Percentiles rank a stretch among this genome's conserved stretches.
These are phyloP conservation scores for Crithidia acanthocephali DNA, from an alignment of 208 protist species.

Conservation along the genomic window DNA sequence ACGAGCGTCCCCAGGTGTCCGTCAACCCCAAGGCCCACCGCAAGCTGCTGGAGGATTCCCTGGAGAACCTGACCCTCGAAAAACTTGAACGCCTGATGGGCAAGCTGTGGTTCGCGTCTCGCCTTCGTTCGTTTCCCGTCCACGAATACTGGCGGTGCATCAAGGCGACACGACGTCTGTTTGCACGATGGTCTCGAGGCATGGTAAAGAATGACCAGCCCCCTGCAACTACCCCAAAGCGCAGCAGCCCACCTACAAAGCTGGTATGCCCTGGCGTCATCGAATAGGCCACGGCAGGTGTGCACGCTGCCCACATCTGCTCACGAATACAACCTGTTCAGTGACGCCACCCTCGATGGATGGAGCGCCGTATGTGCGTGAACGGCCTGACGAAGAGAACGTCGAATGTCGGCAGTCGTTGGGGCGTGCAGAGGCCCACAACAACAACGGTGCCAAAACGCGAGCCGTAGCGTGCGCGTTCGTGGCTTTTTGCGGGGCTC, in stretches of 20 bases:
- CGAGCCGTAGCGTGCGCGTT: slow-evolving; percentile 24
- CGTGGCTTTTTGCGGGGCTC: neutral
- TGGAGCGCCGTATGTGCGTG: slow-evolving; percentile 34
- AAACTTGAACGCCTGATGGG: slow-evolving; percentile 26
- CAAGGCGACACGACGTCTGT: slow-evolving; percentile 11
- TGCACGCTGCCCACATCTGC: neutral
- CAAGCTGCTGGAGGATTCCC: slow-evolving; percentile 10
- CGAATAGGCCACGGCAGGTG: neutral
- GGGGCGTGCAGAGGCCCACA: slow-evolving; percentile 4
- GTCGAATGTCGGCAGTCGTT: slow-evolving; percentile 9
- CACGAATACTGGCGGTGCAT: slow-evolving; percentile 31
- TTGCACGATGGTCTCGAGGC: slow-evolving; percentile 16
- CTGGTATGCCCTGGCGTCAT: slow-evolving; percentile 8
- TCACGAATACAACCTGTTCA: slow-evolving; percentile 24
- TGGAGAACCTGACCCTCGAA: slow-evolving; percentile 1
- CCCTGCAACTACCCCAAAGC: slow-evolving; percentile 8
- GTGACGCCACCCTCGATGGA: slow-evolving; percentile 21
- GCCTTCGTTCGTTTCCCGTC: slow-evolving; percentile 4
- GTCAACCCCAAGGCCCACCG: slow-evolving; percentile 10
- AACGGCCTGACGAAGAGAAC: slow-evolving; percentile 15
- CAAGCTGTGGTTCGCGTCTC: slow-evolving; percentile 27
- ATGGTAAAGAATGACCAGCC: neutral
- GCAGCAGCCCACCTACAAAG: neutral
- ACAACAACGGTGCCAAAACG: slow-evolving; percentile 30
- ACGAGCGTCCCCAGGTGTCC: neutral